Evolutionary conservation across 345 rosid species (phyloP).

Genomic region (Turritis glabra): DNA sequence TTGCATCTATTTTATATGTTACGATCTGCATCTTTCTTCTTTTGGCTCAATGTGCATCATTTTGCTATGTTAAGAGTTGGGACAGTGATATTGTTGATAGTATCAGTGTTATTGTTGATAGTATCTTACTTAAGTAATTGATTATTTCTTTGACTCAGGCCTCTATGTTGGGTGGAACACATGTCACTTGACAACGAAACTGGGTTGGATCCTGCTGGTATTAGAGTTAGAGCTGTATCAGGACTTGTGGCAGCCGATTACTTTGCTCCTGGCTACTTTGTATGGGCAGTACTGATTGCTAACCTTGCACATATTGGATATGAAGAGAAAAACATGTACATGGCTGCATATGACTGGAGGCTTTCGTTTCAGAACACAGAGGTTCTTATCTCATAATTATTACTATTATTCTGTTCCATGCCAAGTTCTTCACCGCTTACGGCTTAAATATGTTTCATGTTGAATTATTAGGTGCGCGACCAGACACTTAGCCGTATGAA

Average conservation of each 20-base stretch:
- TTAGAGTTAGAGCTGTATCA: slow-evolving; percentile 77
- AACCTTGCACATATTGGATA: slow-evolving; percentile 93
- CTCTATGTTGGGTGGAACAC: slow-evolving; percentile 95
- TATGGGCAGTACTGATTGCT: slow-evolving; percentile 97
- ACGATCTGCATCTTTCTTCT: background rate
- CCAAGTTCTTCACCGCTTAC: background rate
- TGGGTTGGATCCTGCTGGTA: slow-evolving; percentile 86
- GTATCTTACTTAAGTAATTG: slow-evolving; percentile 2
- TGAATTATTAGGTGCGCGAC: slow-evolving; percentile 72
- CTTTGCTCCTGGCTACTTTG: slow-evolving; percentile 94
- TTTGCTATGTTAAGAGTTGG: slow-evolving; percentile 8
- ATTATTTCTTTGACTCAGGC: slow-evolving; percentile 46
- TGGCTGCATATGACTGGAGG: slow-evolving; percentile 99
- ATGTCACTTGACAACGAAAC: slow-evolving; percentile 96
- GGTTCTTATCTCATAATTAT: slow-evolving; percentile 43
- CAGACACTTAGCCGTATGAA: slow-evolving; percentile 82
- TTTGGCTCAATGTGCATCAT: background rate
- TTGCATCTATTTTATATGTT: slow-evolving; percentile 9
- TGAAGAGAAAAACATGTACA: slow-evolving; percentile 93
- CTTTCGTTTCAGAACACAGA: slow-evolving; percentile 93
- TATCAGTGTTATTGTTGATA: too few relatives aligned
- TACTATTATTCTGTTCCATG: background rate
- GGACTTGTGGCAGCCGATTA: slow-evolving; percentile 99
- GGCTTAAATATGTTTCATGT: slow-evolving; percentile 19
- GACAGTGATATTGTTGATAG: background rate